Conservation (phyloP, 768 basidiomycete species). For the Porphyrellus cyaneotinctus region DNA sequence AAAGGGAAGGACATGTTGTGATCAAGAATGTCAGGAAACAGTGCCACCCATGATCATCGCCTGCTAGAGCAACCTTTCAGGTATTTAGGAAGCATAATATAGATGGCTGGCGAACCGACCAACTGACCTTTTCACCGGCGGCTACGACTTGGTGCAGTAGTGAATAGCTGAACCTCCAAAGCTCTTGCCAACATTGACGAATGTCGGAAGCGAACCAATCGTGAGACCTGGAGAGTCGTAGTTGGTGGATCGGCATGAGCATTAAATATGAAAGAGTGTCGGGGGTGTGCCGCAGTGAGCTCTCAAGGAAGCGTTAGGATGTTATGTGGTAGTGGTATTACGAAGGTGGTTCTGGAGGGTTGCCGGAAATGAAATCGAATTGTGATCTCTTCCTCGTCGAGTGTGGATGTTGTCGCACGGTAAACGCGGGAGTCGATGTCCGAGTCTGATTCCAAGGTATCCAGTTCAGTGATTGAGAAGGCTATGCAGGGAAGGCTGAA, state of each 20-base stretch:
- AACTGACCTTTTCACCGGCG: conserved; percentile 50
- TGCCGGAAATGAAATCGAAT: conserved; percentile 87
- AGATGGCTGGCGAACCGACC: not conserved
- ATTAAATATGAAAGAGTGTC: conserved; percentile 82
- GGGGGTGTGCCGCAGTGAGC: conserved; percentile 59
- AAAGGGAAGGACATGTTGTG: conserved; percentile 76
- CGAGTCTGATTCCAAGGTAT: no score
- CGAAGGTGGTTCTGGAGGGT: conserved; percentile 53
- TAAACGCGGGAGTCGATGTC: no score
- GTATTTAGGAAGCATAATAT: conserved; percentile 1
- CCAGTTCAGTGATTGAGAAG: no score
- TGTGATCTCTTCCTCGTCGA: no score
- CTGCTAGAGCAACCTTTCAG: conserved; percentile 79
- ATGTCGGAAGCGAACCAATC: conserved; percentile 92
- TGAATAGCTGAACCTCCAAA: conserved; percentile 88
- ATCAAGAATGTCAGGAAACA: conserved; percentile 76
- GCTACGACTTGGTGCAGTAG: conserved; percentile 66
- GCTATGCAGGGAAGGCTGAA: no score
- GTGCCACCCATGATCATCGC: conserved; percentile 92
- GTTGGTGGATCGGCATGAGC: conserved; percentile 94
- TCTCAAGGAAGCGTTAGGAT: conserved; percentile 75
- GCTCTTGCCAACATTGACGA: conserved; percentile 89
- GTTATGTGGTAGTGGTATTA: conserved; percentile 78
- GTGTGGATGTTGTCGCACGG: no score
- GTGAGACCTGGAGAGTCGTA: conserved; percentile 91